Evolutionary conservation across 441 rosid species (phyloP).

Genomic region (Sinapis alba): DNA sequence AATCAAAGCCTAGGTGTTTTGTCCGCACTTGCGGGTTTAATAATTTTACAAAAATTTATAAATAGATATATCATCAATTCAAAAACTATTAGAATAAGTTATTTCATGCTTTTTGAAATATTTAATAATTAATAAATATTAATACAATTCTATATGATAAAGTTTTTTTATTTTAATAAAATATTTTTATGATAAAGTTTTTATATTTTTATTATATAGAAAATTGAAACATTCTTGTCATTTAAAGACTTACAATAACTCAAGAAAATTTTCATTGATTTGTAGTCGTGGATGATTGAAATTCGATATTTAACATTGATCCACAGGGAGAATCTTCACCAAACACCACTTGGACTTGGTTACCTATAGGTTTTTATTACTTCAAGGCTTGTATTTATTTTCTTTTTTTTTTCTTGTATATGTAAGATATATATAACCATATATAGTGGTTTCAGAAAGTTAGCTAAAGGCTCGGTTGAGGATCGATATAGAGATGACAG

Average conservation of each 20-base stretch:
- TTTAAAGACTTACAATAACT: neutral
- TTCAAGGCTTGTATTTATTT: neutral
- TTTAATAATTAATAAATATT: no score
- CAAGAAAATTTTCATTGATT: neutral
- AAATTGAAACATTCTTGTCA: neutral
- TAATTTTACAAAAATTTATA: no score
- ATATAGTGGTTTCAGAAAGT: neutral
- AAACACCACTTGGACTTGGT: constrained; percentile 7
- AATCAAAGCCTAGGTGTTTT: no score
- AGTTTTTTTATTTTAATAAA: no score
- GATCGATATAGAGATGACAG: neutral
- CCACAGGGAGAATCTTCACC: neutral
- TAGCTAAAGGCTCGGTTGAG: neutral
- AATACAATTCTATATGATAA: no score
- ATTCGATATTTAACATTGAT: neutral
- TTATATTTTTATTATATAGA: no score
- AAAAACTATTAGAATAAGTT: no score
- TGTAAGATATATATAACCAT: neutral
- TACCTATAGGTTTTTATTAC: neutral
- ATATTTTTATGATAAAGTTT: no score
- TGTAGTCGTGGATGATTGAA: neutral
- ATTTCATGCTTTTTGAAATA: no score
- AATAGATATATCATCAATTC: no score
- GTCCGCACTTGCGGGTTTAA: no score
- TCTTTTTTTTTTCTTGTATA: neutral